phyloP scores from a whole-genome alignment of 2,329 filamentous ascomycete species.

The Huntiella decipiens region DNA sequence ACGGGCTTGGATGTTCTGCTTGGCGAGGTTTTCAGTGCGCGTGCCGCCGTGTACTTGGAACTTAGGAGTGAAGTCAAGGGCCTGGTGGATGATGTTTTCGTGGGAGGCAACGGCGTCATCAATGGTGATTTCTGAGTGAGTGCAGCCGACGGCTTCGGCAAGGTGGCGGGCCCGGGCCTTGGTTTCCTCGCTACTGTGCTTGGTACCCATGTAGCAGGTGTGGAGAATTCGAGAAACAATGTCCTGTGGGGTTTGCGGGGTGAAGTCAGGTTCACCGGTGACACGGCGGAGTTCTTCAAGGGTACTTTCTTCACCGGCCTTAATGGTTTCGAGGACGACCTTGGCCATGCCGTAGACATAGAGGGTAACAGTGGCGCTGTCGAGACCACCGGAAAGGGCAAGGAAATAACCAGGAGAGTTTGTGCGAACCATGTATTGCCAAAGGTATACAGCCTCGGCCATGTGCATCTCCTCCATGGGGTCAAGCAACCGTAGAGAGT shows the following conservation, averaged over 20 bases:
- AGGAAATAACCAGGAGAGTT: slow-evolving; percentile 32
- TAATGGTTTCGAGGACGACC: slow-evolving; percentile 33
- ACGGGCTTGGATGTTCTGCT: slow-evolving; percentile 51
- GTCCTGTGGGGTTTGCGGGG: slow-evolving; percentile 37
- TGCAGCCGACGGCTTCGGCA: slow-evolving; percentile 41
- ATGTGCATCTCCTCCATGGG: slow-evolving; percentile 19
- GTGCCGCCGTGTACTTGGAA: slow-evolving; percentile 40
- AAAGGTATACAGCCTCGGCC: slow-evolving; percentile 22
- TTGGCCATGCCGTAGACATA: slow-evolving; percentile 32
- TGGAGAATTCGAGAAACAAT: slow-evolving; percentile 25
- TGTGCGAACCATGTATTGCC: slow-evolving; percentile 35
- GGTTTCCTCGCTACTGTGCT: slow-evolving; percentile 39
- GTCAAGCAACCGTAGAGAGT: slow-evolving; percentile 14
- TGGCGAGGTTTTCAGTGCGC: slow-evolving; percentile 37
- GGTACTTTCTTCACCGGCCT: slow-evolving; percentile 17
- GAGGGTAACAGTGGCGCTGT: slow-evolving; percentile 15
- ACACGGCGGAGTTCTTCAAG: slow-evolving; percentile 16
- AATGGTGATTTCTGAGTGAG: slow-evolving; percentile 58
- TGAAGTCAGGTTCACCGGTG: slow-evolving; percentile 19
- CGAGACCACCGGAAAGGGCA: slow-evolving; percentile 24
- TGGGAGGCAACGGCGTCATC: slow-evolving; percentile 45
- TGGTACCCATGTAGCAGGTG: slow-evolving; percentile 39
- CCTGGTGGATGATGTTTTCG: slow-evolving; percentile 16
- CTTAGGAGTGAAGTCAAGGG: slow-evolving; percentile 17
- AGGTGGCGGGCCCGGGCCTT: slow-evolving; percentile 42